Evolutionary conservation across 2,329 filamentous ascomycete species (phyloP).

Genomic region (Tolypocladium endophyticum): DNA sequence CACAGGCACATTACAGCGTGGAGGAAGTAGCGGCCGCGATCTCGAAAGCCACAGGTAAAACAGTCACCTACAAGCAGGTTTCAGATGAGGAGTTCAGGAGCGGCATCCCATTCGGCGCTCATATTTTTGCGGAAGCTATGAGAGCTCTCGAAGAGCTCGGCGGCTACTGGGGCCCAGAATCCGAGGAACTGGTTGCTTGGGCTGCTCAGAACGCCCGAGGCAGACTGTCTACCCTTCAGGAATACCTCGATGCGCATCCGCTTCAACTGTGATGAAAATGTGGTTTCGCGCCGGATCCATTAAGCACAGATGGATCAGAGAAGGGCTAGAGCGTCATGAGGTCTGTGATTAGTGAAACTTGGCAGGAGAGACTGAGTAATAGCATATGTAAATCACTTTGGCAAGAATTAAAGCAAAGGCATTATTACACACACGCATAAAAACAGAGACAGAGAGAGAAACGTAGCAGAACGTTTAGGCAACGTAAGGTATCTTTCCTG

Average conservation of each 20-base stretch:
- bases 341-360: not conserved
- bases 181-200: constrained; percentile 10
- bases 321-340: not conserved
- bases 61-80: constrained; percentile 11
- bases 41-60: constrained; percentile 26
- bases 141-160: constrained; percentile 10
- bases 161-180: constrained; percentile 10
- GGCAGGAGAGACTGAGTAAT: too few relatives aligned
- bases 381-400: too few relatives aligned
- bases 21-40: constrained; percentile 28
- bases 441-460: too few relatives aligned
- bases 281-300: not conserved
- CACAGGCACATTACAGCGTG: constrained; percentile 24
- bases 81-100: constrained; percentile 9
- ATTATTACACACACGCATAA: too few relatives aligned
- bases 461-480: too few relatives aligned
- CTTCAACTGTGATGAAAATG: not conserved
- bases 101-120: constrained; percentile 3
- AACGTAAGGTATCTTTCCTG: too few relatives aligned
- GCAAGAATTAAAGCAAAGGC: too few relatives aligned
- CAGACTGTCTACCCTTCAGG: constrained; percentile 10
- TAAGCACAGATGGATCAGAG: not conserved
- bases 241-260: constrained; percentile 7
- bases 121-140: constrained; percentile 5
- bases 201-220: constrained; percentile 9